A percentile compares a stretch with the other conserved stretches of the same genome.
These are phyloP conservation scores for Aspergillus amoenus DNA, from an alignment of 2,329 filamentous ascomycete species.

Conservation along the genomic window DNA sequence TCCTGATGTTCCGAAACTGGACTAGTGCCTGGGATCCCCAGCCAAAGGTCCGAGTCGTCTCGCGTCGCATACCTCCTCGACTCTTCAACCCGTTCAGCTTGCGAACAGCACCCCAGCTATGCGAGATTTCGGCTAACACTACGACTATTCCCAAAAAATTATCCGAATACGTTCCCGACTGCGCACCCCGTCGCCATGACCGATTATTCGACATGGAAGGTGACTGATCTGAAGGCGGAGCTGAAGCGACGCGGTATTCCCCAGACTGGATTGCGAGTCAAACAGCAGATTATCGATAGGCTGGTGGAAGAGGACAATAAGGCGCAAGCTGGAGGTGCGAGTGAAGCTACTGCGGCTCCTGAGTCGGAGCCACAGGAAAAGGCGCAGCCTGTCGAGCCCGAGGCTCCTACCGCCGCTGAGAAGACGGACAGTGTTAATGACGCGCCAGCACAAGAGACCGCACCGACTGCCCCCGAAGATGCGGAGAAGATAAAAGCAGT, in stretches of 20 bases:
- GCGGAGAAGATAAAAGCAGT: constrained; percentile 11
- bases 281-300: constrained; percentile 63
- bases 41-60: constrained; percentile 10
- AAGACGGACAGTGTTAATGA: not conserved
- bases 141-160: not conserved
- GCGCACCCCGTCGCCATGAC: constrained; percentile 40
- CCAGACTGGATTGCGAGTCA: constrained; percentile 68
- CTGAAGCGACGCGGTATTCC: constrained; percentile 70
- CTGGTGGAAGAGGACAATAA: constrained; percentile 49
- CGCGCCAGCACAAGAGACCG: constrained; percentile 10
- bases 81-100: not conserved
- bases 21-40: constrained; percentile 16
- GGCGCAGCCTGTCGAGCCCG: constrained; percentile 18
- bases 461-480: constrained; percentile 3
- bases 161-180: constrained; percentile 4
- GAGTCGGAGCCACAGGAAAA: constrained; percentile 16
- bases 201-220: constrained; percentile 63
- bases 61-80: constrained; percentile 8
- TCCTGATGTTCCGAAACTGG: not conserved
- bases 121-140: constrained; percentile 8
- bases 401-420: constrained; percentile 1
- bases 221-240: constrained; percentile 72
- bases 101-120: constrained; percentile 9
- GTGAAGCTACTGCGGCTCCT: constrained; percentile 20
- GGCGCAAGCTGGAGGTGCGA: constrained; percentile 29